Conservation (phyloP, 78 protist species). For the Pelomyxa schiedti region DNA sequence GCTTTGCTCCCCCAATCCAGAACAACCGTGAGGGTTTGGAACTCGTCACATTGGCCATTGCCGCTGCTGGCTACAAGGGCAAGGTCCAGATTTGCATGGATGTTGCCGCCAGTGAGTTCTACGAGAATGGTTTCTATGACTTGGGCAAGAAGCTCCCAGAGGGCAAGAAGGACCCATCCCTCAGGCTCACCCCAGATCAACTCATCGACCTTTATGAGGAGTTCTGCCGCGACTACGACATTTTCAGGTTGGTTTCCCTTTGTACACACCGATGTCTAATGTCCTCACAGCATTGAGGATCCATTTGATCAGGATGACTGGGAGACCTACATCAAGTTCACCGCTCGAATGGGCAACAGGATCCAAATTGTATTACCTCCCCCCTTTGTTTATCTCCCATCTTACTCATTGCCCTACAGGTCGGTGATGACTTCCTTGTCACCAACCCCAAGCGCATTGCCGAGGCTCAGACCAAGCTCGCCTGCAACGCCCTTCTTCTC, state of each 20-base stretch:
- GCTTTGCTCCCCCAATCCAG: conserved; percentile 94
- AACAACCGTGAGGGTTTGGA: conserved; percentile 87
- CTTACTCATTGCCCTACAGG: conserved; percentile 76
- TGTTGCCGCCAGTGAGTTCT: conserved; percentile 97
- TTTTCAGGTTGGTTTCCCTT: too few relatives aligned
- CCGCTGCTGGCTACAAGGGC: conserved; percentile 90
- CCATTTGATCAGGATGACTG: conserved; percentile 97
- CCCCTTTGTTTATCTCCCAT: too few relatives aligned
- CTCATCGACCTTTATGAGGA: conserved; percentile 45
- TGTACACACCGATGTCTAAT: too few relatives aligned
- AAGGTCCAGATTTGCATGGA: conserved; percentile 82
- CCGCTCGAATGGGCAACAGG: conserved; percentile 1
- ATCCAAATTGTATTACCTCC: conserved; percentile 83
- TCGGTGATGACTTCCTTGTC: conserved; percentile 97
- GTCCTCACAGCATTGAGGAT: conserved; percentile 99
- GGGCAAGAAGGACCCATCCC: neutral
- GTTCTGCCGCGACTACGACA: conserved; percentile 16
- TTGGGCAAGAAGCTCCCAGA: conserved; percentile 85
- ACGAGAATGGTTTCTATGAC: conserved; percentile 75
- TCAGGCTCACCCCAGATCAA: conserved; percentile 23
- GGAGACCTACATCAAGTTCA: conserved; percentile 59
- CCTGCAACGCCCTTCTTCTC: conserved; percentile 93
- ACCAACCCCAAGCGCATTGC: conserved; percentile 94
- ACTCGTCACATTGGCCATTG: conserved; percentile 85
- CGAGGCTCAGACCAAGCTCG: conserved; percentile 80